Evolutionary conservation across 1,284 basidiomycete genomes (phyloP), one percentile per base, ranked within the genome.

Genomic region (Irpex lacteus): DNA sequence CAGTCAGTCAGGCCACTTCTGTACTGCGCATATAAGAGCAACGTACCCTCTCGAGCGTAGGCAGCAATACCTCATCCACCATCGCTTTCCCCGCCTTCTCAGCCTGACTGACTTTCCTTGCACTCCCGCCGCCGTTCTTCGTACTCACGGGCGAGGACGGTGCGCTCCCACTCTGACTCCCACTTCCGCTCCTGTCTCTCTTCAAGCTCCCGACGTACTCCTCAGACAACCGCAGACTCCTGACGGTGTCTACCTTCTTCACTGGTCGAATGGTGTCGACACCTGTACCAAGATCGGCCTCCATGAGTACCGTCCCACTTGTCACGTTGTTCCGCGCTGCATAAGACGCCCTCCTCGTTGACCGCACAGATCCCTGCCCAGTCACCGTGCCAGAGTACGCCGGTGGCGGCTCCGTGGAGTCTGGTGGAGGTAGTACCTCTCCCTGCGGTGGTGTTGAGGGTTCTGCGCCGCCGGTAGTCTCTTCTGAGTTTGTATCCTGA

Each of bases 241-340:
- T 88, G 4, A 83, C 81, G 0, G 89, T 84, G 73, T 98, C 94
- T 19, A 96, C 88, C 72, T 94, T 94, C 81, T 96, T 96, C 67
- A 97, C 89, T 0, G 96, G 96, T 63, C 95, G 85, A 70, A 98
- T 93, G 1, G 95, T 97, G 70, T 93, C 93, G 56, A 93, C 82
- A 1, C 94, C 94, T 64, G 83, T 90, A 5, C 94, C 94, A 6
- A 97, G 75, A 75, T 96, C 94, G 4, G 88, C 94, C 68, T 89
- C 89, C 40, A 83, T 84, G 67, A 96, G 79, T 1, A 95, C 80
- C 0, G 94, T 95, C 2, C 95, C 95, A 36, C 85, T 87, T 61
- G 80, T 77, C 37, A 81, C 74, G 47, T 85, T 84, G 69, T 87
- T 85, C 52, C 94, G 85, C 56, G 87, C 88, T 49, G 90, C 86